Evolutionary conservation across 352 stramenopile species (phyloP).

Genomic region (Phytophthora lateralis): DNA sequence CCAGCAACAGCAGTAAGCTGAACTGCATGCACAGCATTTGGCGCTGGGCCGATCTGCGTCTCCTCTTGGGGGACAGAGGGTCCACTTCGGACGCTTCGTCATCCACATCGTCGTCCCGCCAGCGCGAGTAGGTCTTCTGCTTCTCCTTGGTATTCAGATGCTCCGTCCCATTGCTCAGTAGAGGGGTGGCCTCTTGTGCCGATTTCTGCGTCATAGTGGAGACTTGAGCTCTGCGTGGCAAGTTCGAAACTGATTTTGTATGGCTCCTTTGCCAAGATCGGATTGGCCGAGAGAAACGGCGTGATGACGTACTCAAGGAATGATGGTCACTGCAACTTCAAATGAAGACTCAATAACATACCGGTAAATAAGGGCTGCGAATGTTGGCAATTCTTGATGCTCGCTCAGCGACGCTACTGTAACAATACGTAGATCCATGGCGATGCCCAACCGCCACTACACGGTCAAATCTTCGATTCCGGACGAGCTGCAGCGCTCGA

Average conservation of each 20-base stretch:
- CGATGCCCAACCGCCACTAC: not conserved
- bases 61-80: slow-evolving; percentile 19
- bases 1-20: slow-evolving; percentile 63
- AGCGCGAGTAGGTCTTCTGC: slow-evolving; percentile 52
- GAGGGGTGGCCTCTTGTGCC: slow-evolving; percentile 40
- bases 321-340: slow-evolving; percentile 26
- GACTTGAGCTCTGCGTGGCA: slow-evolving; percentile 2
- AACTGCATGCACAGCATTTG: slow-evolving; percentile 76
- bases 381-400: not conserved
- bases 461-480: slow-evolving; percentile 62
- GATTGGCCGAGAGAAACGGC: not conserved
- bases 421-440: too few species aligned
- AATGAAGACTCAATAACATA: too few species aligned
- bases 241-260: slow-evolving; percentile 25
- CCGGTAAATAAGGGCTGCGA: too few species aligned
- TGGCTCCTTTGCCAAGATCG: slow-evolving; percentile 2
- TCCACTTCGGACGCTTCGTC: slow-evolving; percentile 11
- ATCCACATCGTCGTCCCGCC: slow-evolving; percentile 48
- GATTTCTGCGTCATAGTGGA: slow-evolving; percentile 20
- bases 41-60: slow-evolving; percentile 40
- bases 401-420: not conserved
- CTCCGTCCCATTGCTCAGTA: slow-evolving; percentile 35
- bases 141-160: slow-evolving; percentile 33
- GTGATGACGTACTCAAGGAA: slow-evolving; percentile 22
- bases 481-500: slow-evolving; percentile 48